Evolutionary conservation across 1,284 basidiomycete species (phyloP).

Genomic region (Sporisorium graminicola): DNA sequence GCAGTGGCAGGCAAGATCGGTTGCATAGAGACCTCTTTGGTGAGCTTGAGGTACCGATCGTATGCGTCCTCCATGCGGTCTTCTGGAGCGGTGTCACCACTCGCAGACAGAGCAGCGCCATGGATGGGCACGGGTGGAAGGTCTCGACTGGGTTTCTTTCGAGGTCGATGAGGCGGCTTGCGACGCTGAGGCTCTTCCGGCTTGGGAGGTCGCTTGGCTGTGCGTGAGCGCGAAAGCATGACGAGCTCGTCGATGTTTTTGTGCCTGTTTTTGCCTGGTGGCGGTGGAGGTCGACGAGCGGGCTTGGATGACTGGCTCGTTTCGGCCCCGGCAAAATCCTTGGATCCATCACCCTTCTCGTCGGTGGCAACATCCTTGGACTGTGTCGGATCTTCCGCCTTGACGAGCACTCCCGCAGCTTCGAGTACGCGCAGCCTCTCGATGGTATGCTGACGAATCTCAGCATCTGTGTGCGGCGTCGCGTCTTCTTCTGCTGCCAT

Average conservation of each 20-base stretch:
- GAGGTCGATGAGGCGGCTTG: constrained; percentile 38
- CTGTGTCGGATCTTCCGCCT: constrained; percentile 58
- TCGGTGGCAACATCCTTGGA: constrained; percentile 5
- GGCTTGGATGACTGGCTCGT: constrained; percentile 10
- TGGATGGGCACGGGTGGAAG: constrained; percentile 38
- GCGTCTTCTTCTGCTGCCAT: constrained; percentile 31
- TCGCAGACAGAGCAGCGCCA: neutral
- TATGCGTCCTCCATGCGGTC: constrained; percentile 83
- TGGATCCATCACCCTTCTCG: constrained; percentile 1
- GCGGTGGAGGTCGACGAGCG: constrained; percentile 44
- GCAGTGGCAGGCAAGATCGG: constrained; percentile 40
- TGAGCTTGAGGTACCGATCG: constrained; percentile 79
- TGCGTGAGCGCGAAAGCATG: constrained; percentile 43
- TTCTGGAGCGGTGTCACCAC: constrained; percentile 56
- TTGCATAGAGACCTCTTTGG: constrained; percentile 51
- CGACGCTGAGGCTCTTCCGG: constrained; percentile 52
- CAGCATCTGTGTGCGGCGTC: constrained; percentile 70
- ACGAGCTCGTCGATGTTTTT: constrained; percentile 51
- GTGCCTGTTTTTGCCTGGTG: constrained; percentile 40
- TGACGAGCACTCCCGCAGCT: constrained; percentile 86
- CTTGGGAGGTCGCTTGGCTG: constrained; percentile 34
- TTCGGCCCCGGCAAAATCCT: constrained; percentile 1
- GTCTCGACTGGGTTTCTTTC: constrained; percentile 41
- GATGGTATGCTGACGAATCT: constrained; percentile 78
- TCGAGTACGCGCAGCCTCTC: constrained; percentile 85